A percentile compares a stretch with the other conserved stretches of the same genome.
Conservation (phyloP, 208 protist species). For the Plasmodiophora brassicae region DNA sequence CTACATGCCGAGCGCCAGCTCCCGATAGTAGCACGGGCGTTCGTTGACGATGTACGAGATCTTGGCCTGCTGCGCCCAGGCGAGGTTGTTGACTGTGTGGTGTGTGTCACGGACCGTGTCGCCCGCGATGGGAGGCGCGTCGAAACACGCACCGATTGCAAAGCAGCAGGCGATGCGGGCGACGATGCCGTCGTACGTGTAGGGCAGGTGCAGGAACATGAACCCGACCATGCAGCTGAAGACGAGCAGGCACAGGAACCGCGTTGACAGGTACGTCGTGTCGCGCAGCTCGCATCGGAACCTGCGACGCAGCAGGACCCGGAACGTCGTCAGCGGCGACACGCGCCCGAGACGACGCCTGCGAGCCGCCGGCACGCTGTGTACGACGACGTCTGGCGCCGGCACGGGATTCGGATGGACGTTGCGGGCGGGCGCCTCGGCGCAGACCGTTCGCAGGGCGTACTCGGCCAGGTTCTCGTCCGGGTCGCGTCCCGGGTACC, state of each 20-base stretch:
- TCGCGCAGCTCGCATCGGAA: slow-evolving; percentile 22
- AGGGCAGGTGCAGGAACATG: background rate
- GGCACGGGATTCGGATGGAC: background rate
- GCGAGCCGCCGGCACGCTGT: background rate
- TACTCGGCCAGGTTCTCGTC: slow-evolving; percentile 27
- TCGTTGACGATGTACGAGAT: slow-evolving; percentile 27
- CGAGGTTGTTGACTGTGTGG: background rate
- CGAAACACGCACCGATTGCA: background rate
- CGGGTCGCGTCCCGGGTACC: background rate
- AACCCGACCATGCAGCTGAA: background rate
- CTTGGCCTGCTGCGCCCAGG: background rate
- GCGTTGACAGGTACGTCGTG: background rate
- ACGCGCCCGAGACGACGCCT: background rate
- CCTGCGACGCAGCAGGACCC: background rate
- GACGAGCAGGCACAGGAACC: background rate
- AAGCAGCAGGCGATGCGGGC: background rate
- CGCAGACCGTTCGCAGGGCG: background rate
- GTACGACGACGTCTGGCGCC: background rate
- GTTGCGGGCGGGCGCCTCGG: background rate
- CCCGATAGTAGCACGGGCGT: background rate
- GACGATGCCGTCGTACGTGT: background rate
- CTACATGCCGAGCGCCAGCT: background rate
- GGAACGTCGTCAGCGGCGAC: background rate
- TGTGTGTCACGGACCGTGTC: too few species aligned
- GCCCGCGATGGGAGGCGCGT: background rate